Conservation (phyloP, 441 rosid species). For the Adansonia gregorii region DNA sequence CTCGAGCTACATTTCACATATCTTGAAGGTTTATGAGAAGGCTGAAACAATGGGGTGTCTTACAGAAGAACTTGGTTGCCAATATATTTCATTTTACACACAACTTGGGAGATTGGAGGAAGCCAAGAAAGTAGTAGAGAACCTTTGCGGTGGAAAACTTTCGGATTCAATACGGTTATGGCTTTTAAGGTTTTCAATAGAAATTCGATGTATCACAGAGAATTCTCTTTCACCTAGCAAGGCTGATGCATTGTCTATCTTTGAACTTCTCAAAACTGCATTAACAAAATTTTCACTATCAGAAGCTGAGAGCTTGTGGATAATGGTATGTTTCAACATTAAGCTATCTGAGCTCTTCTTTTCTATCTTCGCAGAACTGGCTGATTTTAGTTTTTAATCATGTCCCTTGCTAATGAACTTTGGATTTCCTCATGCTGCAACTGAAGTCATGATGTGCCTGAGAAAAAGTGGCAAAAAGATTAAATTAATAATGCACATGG, state of each 20-base stretch:
- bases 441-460: background rate
- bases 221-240: slow-evolving; percentile 42
- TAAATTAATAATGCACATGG: background rate
- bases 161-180: slow-evolving; percentile 59
- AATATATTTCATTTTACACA: slow-evolving; percentile 63
- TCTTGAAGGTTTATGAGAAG: slow-evolving; percentile 56
- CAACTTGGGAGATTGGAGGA: slow-evolving; percentile 63
- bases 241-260: slow-evolving; percentile 48
- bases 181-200: slow-evolving; percentile 63
- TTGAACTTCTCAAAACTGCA: slow-evolving; percentile 54
- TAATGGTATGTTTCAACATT: slow-evolving; percentile 52
- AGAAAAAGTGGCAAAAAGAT: background rate
- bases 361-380: background rate
- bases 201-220: slow-evolving; percentile 48
- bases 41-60: slow-evolving; percentile 64
- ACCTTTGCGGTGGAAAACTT: slow-evolving; percentile 59
- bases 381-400: background rate
- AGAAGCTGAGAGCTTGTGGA: slow-evolving; percentile 82
- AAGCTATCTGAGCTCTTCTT: background rate
- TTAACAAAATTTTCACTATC: slow-evolving; percentile 51
- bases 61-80: slow-evolving; percentile 69
- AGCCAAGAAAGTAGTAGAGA: slow-evolving; percentile 61
- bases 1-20: slow-evolving; percentile 45
- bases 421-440: slow-evolving; percentile 18
- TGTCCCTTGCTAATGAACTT: slow-evolving; percentile 1